Percentiles rank a stretch among this genome's conserved stretches.
phyloP scores from a whole-genome alignment of 805 yeast genomes.

The Kodamaea fukazawae region DNA sequence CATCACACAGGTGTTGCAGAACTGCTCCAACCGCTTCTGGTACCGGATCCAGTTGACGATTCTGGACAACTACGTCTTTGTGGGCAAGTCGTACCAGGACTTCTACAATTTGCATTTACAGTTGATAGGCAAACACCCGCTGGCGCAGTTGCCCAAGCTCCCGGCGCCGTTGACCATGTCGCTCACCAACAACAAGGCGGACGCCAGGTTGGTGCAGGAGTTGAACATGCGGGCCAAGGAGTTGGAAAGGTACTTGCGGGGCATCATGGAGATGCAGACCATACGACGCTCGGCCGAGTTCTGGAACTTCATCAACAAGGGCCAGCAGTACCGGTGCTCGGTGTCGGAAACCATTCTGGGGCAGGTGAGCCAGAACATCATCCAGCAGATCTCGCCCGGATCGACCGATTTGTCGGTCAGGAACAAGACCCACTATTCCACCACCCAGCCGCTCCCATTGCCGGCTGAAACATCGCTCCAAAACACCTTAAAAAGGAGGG shows the following conservation, averaged over 20 bases:
- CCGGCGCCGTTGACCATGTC: slow-evolving; percentile 27
- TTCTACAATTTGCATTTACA: slow-evolving; percentile 32
- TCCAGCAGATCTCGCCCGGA: slow-evolving; percentile 16
- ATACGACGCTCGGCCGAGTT: not conserved
- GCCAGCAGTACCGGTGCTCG: slow-evolving; percentile 4
- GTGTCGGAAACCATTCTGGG: not conserved
- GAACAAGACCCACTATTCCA: slow-evolving; percentile 15
- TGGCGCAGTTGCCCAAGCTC: slow-evolving; percentile 23
- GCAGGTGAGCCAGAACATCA: slow-evolving; percentile 5
- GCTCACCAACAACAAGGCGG: slow-evolving; percentile 12
- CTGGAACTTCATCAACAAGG: slow-evolving; percentile 9
- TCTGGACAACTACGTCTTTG: slow-evolving; percentile 18
- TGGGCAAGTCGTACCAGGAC: slow-evolving; percentile 36
- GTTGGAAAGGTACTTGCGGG: slow-evolving; percentile 22
- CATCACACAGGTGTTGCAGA: slow-evolving; percentile 28
- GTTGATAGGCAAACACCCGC: slow-evolving; percentile 10
- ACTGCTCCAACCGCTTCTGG: slow-evolving; percentile 26
- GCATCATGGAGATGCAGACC: not conserved
- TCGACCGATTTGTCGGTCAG: slow-evolving; percentile 17
- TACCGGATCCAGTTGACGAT: slow-evolving; percentile 28
- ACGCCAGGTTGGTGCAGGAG: slow-evolving; percentile 4
- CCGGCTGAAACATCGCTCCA: slow-evolving; percentile 9
- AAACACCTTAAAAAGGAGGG: not conserved
- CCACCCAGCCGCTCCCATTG: slow-evolving; percentile 25
- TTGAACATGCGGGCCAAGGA: slow-evolving; percentile 20